Evolutionary conservation across 805 yeast species (phyloP).

Genomic region (Schwanniomyces occidentalis): DNA sequence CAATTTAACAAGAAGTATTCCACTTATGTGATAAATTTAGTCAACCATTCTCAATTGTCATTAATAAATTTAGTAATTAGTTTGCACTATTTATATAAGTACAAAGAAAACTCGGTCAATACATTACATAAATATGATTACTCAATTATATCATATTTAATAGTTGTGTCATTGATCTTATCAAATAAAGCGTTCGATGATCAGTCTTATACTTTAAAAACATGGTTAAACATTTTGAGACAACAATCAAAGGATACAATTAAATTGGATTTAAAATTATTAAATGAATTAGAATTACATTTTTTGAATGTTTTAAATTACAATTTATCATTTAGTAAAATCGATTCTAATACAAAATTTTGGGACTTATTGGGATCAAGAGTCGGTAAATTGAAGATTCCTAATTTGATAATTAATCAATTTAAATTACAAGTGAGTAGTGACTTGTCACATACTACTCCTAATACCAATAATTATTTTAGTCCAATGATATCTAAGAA

Average conservation of each 20-base stretch:
- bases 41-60: conserved; percentile 22
- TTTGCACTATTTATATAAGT: conserved; percentile 24
- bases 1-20: conserved; percentile 10
- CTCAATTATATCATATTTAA: conserved; percentile 20
- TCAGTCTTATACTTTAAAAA: conserved; percentile 50
- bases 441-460: too few relatives aligned
- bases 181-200: conserved; percentile 49
- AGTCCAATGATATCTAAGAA: conserved; percentile 1
- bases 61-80: conserved; percentile 23
- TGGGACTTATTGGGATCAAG: conserved; percentile 19
- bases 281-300: conserved; percentile 29
- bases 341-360: conserved; percentile 20
- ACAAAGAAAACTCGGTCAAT: conserved; percentile 12
- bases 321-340: conserved; percentile 23
- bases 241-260: conserved; percentile 9
- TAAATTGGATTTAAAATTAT: conserved; percentile 20
- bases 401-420: conserved; percentile 7
- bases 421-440: conserved; percentile 10
- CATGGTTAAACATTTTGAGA: conserved; percentile 41
- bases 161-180: conserved; percentile 26
- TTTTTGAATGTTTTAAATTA: conserved; percentile 27
- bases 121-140: conserved; percentile 10
- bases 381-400: conserved; percentile 8
- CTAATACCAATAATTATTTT: background rate
- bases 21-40: conserved; percentile 13